Evolutionary conservation across 495 filamentous ascomycete genomes (phyloP).

Genomic region (Diplogelasinospora grovesii): DNA sequence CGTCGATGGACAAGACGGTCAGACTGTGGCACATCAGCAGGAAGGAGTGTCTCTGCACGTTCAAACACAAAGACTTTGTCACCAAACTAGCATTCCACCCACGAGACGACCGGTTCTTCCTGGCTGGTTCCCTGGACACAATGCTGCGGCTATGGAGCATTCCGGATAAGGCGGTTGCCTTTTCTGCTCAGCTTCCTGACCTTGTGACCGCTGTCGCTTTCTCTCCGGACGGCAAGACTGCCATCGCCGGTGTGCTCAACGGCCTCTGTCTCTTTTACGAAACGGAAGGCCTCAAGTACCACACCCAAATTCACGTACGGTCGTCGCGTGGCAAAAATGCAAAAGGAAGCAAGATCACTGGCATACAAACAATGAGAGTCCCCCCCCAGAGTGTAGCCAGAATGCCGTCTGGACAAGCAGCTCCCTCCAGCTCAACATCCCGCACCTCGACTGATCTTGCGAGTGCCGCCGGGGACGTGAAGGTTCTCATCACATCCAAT

Average conservation of each 20-base stretch:
- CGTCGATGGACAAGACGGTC: conserved; percentile 98
- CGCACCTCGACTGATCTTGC: conserved; percentile 11
- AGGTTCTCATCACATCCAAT: conserved; percentile 87
- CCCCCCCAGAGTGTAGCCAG: conserved; percentile 29
- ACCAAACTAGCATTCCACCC: conserved; percentile 94
- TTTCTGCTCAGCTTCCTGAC: conserved; percentile 73
- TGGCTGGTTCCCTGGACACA: conserved; percentile 90
- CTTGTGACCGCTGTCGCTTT: conserved; percentile 92
- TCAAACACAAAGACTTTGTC: conserved; percentile 95
- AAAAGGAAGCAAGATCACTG: conserved; percentile 95
- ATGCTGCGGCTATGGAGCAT: conserved; percentile 94
- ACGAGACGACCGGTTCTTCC: conserved; percentile 89
- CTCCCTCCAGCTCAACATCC: conserved; percentile 34
- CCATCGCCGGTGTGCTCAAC: conserved; percentile 82
- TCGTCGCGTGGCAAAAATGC: conserved; percentile 88
- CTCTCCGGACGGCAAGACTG: conserved; percentile 81
- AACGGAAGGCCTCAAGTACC: conserved; percentile 81
- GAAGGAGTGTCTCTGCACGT: conserved; percentile 83
- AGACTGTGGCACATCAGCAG: conserved; percentile 88
- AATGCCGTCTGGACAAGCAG: neutral
- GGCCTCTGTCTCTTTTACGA: conserved; percentile 90
- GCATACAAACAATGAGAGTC: conserved; percentile 69
- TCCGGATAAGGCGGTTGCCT: conserved; percentile 91
- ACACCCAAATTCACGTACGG: conserved; percentile 80
- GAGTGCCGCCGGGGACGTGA: conserved; percentile 61